Conservation (phyloP, 1,284 basidiomycete species). For the Kwoniella shivajii region DNA sequence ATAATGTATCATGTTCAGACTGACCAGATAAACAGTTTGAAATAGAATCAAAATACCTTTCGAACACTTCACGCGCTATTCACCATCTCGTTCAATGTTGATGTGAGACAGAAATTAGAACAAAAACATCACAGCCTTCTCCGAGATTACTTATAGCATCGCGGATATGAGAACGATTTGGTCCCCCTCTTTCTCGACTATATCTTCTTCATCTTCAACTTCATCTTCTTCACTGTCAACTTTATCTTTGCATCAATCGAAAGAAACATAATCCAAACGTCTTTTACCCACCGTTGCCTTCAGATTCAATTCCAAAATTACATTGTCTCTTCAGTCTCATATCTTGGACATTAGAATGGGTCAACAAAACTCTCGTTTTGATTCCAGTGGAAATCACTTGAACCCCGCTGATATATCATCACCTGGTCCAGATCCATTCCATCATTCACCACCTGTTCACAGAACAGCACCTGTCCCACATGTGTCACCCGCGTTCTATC, state of each 20-base stretch:
- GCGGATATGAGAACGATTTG: not conserved
- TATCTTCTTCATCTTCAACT: not conserved
- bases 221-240: not conserved
- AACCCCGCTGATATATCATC: not conserved
- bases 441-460: constrained; percentile 1
- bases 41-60: constrained; percentile 10
- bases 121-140: constrained; percentile 1
- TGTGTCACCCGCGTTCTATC: constrained; percentile 4
- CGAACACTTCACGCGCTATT: not conserved
- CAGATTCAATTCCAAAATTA: not conserved
- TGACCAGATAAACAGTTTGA: not conserved
- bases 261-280: not conserved
- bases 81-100: not conserved
- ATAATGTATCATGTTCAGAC: not conserved
- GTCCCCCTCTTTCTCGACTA: not conserved
- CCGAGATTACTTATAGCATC: not conserved
- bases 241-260: not conserved
- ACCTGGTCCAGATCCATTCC: constrained; percentile 6
- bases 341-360: not conserved
- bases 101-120: not conserved
- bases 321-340: not conserved
- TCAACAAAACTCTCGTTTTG: constrained; percentile 1
- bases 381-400: not conserved
- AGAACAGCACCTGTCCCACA: not conserved
- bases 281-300: not conserved